Percentiles rank a stretch among this genome's conserved stretches.
Evolutionary conservation across 768 basidiomycete genomes (phyloP).

Genomic region (Hygrophoropsis aurantiaca): DNA sequence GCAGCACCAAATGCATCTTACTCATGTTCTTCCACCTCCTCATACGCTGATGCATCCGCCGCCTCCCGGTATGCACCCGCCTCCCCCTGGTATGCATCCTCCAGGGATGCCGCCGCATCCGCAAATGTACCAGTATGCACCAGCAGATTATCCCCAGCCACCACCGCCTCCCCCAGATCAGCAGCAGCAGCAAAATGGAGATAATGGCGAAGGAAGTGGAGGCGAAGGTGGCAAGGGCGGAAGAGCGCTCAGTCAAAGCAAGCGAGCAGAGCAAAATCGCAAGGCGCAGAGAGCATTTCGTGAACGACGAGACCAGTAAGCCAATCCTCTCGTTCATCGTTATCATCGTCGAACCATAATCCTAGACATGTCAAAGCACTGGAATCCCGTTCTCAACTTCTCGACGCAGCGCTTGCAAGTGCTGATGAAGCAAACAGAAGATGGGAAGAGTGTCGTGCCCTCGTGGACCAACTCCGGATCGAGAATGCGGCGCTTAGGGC

Average conservation of each 20-base stretch:
- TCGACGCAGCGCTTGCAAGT: conserved; percentile 82
- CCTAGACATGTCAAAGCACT: conserved; percentile 82
- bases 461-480: conserved; percentile 84
- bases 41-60: conserved; percentile 52
- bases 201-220: conserved; percentile 14
- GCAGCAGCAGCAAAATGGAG: conserved; percentile 26
- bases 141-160: conserved; percentile 30
- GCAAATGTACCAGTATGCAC: conserved; percentile 34
- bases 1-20: conserved; percentile 37
- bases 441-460: conserved; percentile 87
- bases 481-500: conserved; percentile 80
- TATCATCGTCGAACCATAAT: conserved; percentile 9
- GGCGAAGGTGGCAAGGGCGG: conserved; percentile 24
- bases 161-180: conserved; percentile 22
- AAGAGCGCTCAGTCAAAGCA: conserved; percentile 72
- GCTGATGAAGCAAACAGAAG: conserved; percentile 88
- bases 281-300: conserved; percentile 92
- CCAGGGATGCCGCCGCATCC: conserved; percentile 28
- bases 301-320: conserved; percentile 86
- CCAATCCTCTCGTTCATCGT: conserved; percentile 16
- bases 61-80: background rate
- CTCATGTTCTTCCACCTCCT: conserved; percentile 56
- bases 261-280: conserved; percentile 92
- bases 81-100: conserved; percentile 2
- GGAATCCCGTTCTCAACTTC: conserved; percentile 80